Evolutionary conservation across 805 yeast genomes (phyloP), one percentile per base, ranked within the genome.

Genomic region (Kodamaea lidongshanica): DNA sequence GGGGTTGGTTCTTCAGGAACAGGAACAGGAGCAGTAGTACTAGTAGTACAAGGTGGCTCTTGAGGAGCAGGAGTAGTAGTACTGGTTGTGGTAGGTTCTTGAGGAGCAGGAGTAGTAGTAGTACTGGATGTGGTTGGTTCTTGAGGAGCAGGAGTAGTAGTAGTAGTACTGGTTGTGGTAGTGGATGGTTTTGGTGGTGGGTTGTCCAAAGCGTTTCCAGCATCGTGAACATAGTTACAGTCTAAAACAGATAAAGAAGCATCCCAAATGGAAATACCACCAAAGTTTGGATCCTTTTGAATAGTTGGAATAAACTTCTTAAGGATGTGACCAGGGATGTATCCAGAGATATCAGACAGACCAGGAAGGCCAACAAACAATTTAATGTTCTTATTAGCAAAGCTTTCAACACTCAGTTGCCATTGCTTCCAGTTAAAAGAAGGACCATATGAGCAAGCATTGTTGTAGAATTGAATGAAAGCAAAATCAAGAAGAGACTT

Each of bases 381-480:
- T 30, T 55, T 52, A 27, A 54, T 49, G 25, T 56, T 36, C 33
- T 48, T 50, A 33, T 58, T 58, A 14, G 89, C 89, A 50, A 52
- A 83, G 23, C 65, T 51, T 16, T 67, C 61, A n/a, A n/a, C n/a
- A n/a, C n/a, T n/a, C n/a, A n/a, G n/a, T n/a, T n/a, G n/a, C 94
- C 95, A 85, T 17, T 80, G 69, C 39, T 76, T 79, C 60, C 64
- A 67, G 52, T 67, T 67, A 67, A 84, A 86, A 12, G 23, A 9
- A 16, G 36, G 35, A 12, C 50, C 49, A 28, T 76, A 60, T 26
- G 70, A 58, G 56, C 94, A 82, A 48, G 76, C 67, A 58, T 86
- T 86, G 71, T 86, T 86, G 68, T 85, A 85, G 58, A 86, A 86
- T 60, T 84, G 95, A 40, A 86, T 68, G 50, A 82, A 84, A 4